Evolutionary conservation across 169 alveolate species (phyloP).

Genomic region (Ichthyophthirius multifiliis): DNA sequence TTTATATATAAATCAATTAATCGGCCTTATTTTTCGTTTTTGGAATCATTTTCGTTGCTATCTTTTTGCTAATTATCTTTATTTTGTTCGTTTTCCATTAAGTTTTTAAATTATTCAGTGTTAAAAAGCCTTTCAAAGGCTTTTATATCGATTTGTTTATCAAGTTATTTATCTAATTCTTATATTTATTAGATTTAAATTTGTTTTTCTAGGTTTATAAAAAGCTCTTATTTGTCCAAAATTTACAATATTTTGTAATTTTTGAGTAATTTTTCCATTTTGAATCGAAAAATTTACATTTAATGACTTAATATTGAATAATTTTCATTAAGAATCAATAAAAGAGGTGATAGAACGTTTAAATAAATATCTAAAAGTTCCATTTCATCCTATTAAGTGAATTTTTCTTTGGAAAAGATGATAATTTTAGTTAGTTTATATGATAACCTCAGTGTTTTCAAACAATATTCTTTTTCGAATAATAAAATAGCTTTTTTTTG

Average conservation of each 20-base stretch:
- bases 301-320: background rate
- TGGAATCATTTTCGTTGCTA: background rate
- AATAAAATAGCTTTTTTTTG: background rate
- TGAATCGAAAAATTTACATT: background rate
- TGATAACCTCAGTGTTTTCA: background rate
- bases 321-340: background rate
- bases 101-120: background rate
- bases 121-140: slow-evolving; percentile 3
- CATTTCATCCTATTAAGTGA: background rate
- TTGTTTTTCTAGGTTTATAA: background rate
- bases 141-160: background rate
- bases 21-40: background rate
- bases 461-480: background rate
- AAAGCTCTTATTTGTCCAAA: background rate
- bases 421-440: slow-evolving; percentile 4
- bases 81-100: background rate
- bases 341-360: background rate
- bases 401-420: background rate
- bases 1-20: background rate
- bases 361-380: background rate
- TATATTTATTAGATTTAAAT: background rate
- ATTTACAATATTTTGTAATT: background rate
- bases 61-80: background rate
- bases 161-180: background rate
- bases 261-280: background rate